Percentiles rank a stretch among this genome's conserved stretches.
Evolutionary conservation across 306 rosid species (phyloP).

Genomic region (Trichosanthes truncata): DNA sequence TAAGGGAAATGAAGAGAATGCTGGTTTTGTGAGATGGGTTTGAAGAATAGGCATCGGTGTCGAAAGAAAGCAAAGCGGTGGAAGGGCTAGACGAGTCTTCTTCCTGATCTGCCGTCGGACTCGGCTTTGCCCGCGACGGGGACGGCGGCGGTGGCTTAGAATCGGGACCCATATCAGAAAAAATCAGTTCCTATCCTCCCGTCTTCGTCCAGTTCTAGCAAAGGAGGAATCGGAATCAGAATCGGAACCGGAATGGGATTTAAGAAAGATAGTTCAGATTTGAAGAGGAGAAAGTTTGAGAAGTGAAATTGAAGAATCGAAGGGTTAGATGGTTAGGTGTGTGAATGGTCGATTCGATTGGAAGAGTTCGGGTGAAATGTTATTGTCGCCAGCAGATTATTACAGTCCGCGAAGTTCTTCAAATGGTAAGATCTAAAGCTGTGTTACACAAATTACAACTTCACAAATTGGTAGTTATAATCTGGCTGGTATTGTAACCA

Average conservation of each 20-base stretch:
- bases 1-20: conserved; percentile 50
- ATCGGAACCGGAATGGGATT: too few species aligned
- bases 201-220: not conserved
- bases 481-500: too few species aligned
- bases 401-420: too few species aligned
- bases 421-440: too few species aligned
- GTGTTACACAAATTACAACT: too few species aligned
- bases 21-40: conserved; percentile 23
- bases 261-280: not conserved
- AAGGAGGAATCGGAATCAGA: not conserved
- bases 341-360: not conserved
- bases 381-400: not conserved
- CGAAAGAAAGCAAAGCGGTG: conserved; percentile 58
- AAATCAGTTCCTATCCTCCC: not conserved
- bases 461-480: too few species aligned
- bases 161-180: conserved; percentile 48
- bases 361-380: not conserved
- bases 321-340: not conserved
- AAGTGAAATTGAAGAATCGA: conserved; percentile 4
- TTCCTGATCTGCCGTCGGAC: conserved; percentile 34
- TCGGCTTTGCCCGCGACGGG: conserved; percentile 20
- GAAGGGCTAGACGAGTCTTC: conserved; percentile 32
- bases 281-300: not conserved
- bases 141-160: conserved; percentile 24
- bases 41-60: conserved; percentile 36